Conservation (phyloP, 2,329 filamentous ascomycete species). For the Cladosporium sp. region DNA sequence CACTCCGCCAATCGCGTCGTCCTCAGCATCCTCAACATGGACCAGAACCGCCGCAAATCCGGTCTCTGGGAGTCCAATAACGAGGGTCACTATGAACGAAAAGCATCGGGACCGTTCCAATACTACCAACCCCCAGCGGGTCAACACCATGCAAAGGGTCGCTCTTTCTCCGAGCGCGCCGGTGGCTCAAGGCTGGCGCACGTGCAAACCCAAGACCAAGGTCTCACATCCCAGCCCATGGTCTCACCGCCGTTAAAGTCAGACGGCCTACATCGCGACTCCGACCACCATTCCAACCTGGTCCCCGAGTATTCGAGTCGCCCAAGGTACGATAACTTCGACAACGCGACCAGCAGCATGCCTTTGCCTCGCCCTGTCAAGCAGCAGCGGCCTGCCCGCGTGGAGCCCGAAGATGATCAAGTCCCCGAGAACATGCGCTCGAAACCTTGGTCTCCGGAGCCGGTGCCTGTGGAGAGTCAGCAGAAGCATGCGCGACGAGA, state of each 20-base stretch:
- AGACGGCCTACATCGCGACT: neutral
- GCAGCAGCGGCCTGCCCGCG: conserved; percentile 17
- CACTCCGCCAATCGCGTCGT: neutral
- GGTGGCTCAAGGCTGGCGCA: conserved; percentile 8
- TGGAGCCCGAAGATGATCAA: conserved; percentile 26
- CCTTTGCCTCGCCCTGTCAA: conserved; percentile 8
- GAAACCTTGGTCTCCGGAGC: conserved; percentile 27
- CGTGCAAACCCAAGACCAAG: conserved; percentile 16
- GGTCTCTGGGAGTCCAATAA: conserved; percentile 27
- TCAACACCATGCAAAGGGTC: conserved; percentile 16
- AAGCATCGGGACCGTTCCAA: conserved; percentile 23
- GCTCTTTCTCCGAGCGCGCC: conserved; percentile 28
- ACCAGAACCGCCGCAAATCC: conserved; percentile 24
- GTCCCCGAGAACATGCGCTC: conserved; percentile 26
- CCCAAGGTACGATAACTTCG: conserved; percentile 6
- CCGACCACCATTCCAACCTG: conserved; percentile 5
- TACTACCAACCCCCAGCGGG: conserved; percentile 28
- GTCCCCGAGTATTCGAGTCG: neutral
- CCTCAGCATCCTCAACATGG: conserved; percentile 14
- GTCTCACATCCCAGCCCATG: conserved; percentile 10
- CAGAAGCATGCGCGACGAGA: conserved; percentile 19
- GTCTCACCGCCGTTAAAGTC: conserved; percentile 12
- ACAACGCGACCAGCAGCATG: conserved; percentile 1
- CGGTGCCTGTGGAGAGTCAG: conserved; percentile 9
- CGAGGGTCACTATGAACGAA: conserved; percentile 3